Percentiles rank a stretch among this genome's conserved stretches.
Evolutionary conservation across 129 eudicot genomes (phyloP).

Genomic region (Centrapalus pauciflorus): DNA sequence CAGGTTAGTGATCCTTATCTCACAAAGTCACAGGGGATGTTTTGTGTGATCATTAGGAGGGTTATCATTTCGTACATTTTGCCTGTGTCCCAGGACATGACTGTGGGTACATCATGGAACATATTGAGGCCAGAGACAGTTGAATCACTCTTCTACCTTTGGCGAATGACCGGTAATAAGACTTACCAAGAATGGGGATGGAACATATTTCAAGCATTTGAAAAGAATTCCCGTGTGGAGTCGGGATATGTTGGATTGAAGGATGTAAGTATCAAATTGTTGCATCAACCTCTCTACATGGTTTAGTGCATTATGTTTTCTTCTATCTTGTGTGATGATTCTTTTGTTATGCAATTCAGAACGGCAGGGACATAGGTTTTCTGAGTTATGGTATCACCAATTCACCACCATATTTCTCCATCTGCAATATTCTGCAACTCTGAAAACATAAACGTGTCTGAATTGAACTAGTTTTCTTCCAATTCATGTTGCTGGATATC

Average conservation of each 20-base stretch:
- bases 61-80: neutral
- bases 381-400: too few relatives aligned
- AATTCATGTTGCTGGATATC: too few relatives aligned
- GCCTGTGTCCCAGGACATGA: conserved; percentile 65
- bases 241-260: conserved; percentile 97
- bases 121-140: conserved; percentile 98
- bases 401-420: too few relatives aligned
- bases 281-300: too few relatives aligned
- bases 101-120: conserved; percentile 99
- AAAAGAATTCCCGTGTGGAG: conserved; percentile 87
- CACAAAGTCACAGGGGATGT: too few relatives aligned
- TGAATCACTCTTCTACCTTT: conserved; percentile 91
- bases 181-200: conserved; percentile 99
- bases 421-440: too few relatives aligned
- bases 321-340: too few relatives aligned
- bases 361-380: too few relatives aligned
- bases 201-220: conserved; percentile 98
- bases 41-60: neutral
- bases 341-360: too few relatives aligned
- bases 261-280: conserved; percentile 97
- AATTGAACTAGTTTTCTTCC: too few relatives aligned
- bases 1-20: conserved; percentile 49
- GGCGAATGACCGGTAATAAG: conserved; percentile 97
- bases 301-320: too few relatives aligned
- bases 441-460: too few relatives aligned